These are phyloP conservation scores for Dendrocalamus sinicus DNA, from an alignment of 176 grass and related monocot species.

Conservation along the genomic window DNA sequence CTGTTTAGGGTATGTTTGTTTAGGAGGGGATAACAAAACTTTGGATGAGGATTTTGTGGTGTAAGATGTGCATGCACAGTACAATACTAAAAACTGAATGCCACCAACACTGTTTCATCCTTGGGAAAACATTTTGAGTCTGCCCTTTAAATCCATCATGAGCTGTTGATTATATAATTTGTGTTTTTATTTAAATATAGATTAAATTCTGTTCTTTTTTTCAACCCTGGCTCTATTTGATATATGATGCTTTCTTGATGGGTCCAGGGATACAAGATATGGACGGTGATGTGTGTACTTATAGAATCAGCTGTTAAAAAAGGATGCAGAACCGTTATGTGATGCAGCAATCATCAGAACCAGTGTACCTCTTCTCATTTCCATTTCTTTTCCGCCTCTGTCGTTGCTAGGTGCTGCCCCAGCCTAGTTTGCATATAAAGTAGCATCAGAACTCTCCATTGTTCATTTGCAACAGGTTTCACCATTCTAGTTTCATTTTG, in stretches of 20 bases:
- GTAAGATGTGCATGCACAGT: not conserved
- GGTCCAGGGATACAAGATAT: conserved; percentile 65
- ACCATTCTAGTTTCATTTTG: conserved; percentile 44
- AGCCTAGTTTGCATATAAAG: conserved; percentile 56
- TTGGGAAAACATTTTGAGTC: not conserved
- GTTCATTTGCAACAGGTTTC: conserved; percentile 49
- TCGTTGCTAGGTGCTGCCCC: conserved; percentile 41
- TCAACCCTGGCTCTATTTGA: not conserved
- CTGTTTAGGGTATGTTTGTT: conserved; percentile 21
- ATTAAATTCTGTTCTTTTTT: not conserved
- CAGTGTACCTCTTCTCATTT: conserved; percentile 22
- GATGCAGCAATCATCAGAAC: conserved; percentile 41
- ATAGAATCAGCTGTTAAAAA: conserved; percentile 34
- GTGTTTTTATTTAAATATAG: not conserved
- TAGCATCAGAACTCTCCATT: conserved; percentile 50
- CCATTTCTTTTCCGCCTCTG: conserved; percentile 17
- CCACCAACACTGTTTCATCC: not conserved
- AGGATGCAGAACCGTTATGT: conserved; percentile 17
- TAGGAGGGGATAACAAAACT: not conserved
- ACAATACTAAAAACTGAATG: not conserved
- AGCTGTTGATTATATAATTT: not conserved
- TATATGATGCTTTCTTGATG: conserved; percentile 16
- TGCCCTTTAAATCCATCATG: conserved; percentile 3
- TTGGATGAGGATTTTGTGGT: not conserved
- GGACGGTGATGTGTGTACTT: conserved; percentile 42